Base-by-base conservation (phyloP, 345 rosid genomes). In the Angophora floribunda region DNA sequence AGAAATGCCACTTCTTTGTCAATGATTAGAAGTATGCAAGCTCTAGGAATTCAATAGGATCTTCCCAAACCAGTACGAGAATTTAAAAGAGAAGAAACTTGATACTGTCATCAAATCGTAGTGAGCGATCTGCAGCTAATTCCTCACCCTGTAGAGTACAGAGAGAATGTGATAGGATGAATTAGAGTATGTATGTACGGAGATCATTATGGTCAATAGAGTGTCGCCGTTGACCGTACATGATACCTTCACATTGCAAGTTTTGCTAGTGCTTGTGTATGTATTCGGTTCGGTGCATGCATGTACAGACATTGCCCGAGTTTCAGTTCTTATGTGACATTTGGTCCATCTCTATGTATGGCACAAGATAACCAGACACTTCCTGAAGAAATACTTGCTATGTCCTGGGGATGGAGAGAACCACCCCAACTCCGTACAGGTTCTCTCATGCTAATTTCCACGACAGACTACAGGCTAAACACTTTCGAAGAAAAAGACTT, bases 21-120 rank as follows among this genome's bases (percentile, higher is more conserved):
- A 86, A 63, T 98, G 96, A 91, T 96, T 51, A 94, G 90, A 90
- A 91, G 96, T 90, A 93, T 98, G 89, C 98, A 97, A 86, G 96
- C 97, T 85, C 92, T 97, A 52, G 99, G 99, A 90, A 95, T 98
- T 86, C 98, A 96, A 51, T 98, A 89, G 95, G 87, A 53, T 45
- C 86, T 19, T 5, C 57, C 57, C 87, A 52, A 36, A 24, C 51
- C 30, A 28, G 65, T 36, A 32, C 19, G 49, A 86, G 63, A 86
- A 15, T 86, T 36, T 6, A 53, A 28, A 32, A 45, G 28, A 86
- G 26, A 21, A 41, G 82, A 75, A 75, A 41, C 28, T 36, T 86
- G 57, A 19, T 32, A 14, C 49, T 52, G 87, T 52, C 49, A 19
- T 36, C 49, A 41, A 19, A 36, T 75, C 13, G 28, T 22, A 1